These are phyloP conservation scores for Candolleomyces eurysporus DNA, from an alignment of 768 basidiomycete species.

Conservation along the genomic window DNA sequence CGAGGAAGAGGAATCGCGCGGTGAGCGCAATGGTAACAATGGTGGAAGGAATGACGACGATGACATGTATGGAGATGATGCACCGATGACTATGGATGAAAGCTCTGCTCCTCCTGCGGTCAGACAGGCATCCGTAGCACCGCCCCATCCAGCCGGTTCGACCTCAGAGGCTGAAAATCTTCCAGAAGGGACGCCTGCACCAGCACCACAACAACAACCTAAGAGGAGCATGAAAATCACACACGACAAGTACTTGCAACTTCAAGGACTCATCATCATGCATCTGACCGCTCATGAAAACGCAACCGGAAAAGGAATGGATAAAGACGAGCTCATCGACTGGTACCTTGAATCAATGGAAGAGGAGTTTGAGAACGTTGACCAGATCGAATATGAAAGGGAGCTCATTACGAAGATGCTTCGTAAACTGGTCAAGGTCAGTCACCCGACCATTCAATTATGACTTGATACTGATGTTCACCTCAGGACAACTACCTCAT, in stretches of 20 bases:
- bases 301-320: conserved; percentile 72
- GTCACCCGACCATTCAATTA: conserved; percentile 13
- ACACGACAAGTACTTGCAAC: conserved; percentile 89
- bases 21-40: conserved; percentile 43
- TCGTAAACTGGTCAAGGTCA: conserved; percentile 86
- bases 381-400: conserved; percentile 87
- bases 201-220: conserved; percentile 30
- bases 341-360: conserved; percentile 96
- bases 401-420: conserved; percentile 89
- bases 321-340: conserved; percentile 89
- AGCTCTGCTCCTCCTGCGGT: conserved; percentile 41
- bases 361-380: conserved; percentile 74
- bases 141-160: conserved; percentile 24
- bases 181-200: conserved; percentile 20
- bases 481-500: conserved; percentile 80
- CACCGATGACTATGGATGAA: conserved; percentile 62
- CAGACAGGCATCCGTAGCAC: conserved; percentile 26
- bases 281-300: conserved; percentile 78
- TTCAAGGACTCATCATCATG: conserved; percentile 86
- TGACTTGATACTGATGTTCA: conserved; percentile 7
- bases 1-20: conserved; percentile 82
- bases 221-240: conserved; percentile 88
- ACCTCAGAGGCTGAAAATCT: conserved; percentile 38
- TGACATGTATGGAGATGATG: conserved; percentile 30
- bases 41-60: conserved; percentile 33